Evolutionary conservation across 2,329 filamentous ascomycete genomes (phyloP).

Genomic region (Neurospora crassa): DNA sequence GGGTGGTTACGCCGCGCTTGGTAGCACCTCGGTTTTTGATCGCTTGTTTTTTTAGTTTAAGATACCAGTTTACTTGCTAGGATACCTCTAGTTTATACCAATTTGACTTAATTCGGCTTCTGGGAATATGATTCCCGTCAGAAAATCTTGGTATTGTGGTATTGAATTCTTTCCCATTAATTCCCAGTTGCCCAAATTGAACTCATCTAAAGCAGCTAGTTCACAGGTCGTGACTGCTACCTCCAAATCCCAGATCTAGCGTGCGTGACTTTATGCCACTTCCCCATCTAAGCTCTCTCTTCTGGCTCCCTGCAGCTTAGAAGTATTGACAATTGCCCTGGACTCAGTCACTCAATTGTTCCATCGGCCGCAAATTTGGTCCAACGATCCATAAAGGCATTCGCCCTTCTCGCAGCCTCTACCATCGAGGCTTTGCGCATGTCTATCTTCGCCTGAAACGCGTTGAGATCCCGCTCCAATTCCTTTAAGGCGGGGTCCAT

Average conservation of each 20-base stretch:
- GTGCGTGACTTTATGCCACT: background rate
- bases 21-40: background rate
- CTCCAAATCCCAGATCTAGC: background rate
- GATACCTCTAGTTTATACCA: background rate
- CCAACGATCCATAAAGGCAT: too few relatives aligned
- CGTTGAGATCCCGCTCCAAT: background rate
- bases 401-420: too few relatives aligned
- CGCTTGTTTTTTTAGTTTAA: background rate
- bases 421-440: too few relatives aligned
- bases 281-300: background rate
- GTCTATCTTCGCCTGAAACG: too few relatives aligned
- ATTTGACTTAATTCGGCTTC: background rate
- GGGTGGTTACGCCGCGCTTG: background rate
- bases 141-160: background rate
- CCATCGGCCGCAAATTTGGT: too few relatives aligned
- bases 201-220: background rate
- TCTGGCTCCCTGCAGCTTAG: too few relatives aligned
- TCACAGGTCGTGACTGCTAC: background rate
- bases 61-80: background rate
- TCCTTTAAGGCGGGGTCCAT: background rate
- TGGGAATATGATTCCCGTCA: background rate
- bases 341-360: too few relatives aligned
- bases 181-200: background rate
- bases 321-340: too few relatives aligned
- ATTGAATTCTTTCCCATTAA: background rate